Conservation (phyloP, 2,329 filamentous ascomycete species). For the Hymenoscyphus scutula region DNA sequence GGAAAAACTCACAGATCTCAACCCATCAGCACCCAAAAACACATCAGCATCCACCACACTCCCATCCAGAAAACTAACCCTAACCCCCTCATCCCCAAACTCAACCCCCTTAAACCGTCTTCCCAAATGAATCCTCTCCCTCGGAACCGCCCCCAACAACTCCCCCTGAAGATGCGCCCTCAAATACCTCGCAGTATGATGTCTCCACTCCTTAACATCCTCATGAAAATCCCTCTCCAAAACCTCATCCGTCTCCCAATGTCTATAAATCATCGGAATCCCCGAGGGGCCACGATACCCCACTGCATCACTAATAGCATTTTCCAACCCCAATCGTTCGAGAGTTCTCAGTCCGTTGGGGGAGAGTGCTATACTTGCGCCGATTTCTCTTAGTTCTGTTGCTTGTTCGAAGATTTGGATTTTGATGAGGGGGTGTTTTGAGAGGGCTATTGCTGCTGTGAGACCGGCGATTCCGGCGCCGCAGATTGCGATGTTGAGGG, state of each 20-base stretch:
- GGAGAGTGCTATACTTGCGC: slow-evolving; percentile 40
- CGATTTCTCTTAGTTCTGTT: slow-evolving; percentile 38
- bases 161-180: slow-evolving; percentile 39
- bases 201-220: slow-evolving; percentile 34
- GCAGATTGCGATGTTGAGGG: slow-evolving; percentile 34
- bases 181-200: slow-evolving; percentile 39
- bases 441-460: slow-evolving; percentile 38
- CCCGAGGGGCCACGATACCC: slow-evolving; percentile 36
- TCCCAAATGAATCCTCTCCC: slow-evolving; percentile 34
- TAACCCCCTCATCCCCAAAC: slow-evolving; percentile 23
- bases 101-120: slow-evolving; percentile 31
- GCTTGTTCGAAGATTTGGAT: slow-evolving; percentile 40
- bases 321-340: slow-evolving; percentile 37
- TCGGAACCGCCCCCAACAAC: slow-evolving; percentile 35
- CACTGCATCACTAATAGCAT: slow-evolving; percentile 37
- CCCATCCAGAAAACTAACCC: slow-evolving; percentile 36
- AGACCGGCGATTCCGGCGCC: slow-evolving; percentile 42
- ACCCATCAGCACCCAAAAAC: slow-evolving; percentile 39
- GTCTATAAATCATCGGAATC: slow-evolving; percentile 39
- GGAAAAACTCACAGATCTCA: slow-evolving; percentile 36
- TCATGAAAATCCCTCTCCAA: slow-evolving; percentile 36
- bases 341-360: slow-evolving; percentile 41
- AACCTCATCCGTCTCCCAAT: slow-evolving; percentile 41
- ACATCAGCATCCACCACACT: slow-evolving; percentile 34
- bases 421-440: slow-evolving; percentile 33